These are phyloP conservation scores for Puccinia horiana DNA, from an alignment of 1,284 basidiomycete species.

Conservation along the genomic window DNA sequence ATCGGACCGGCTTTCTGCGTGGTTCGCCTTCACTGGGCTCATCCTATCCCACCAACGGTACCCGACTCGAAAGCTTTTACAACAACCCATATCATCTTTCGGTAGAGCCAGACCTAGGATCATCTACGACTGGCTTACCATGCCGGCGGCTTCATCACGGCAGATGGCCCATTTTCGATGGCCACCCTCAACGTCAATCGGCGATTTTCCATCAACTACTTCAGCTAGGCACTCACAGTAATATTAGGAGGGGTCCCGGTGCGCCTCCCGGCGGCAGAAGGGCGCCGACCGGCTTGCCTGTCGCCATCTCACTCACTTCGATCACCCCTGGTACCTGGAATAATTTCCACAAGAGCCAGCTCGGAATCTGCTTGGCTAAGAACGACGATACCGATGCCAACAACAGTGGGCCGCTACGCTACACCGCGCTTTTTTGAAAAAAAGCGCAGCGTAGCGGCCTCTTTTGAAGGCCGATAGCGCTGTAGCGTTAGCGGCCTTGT, in stretches of 20 bases:
- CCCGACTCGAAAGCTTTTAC: neutral
- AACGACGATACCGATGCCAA: conserved; percentile 47
- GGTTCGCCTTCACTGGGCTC: conserved; percentile 27
- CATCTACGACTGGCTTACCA: conserved; percentile 2
- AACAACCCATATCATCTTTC: conserved; percentile 36
- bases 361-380: conserved; percentile 43
- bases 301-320: conserved; percentile 26
- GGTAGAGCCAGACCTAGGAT: conserved; percentile 16
- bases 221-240: conserved; percentile 13
- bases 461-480: too few relatives aligned
- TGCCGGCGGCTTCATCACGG: conserved; percentile 35
- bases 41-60: neutral
- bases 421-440: too few relatives aligned
- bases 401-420: too few relatives aligned
- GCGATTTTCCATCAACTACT: conserved; percentile 48
- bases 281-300: conserved; percentile 40
- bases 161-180: conserved; percentile 48
- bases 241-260: conserved; percentile 25
- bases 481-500: too few relatives aligned
- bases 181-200: conserved; percentile 48
- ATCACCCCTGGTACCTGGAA: conserved; percentile 49
- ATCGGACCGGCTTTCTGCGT: conserved; percentile 33
- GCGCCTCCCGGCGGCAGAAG: conserved; percentile 26
- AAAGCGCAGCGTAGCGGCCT: too few relatives aligned
- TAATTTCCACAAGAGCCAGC: conserved; percentile 49